Evolutionary conservation across 805 yeast genomes (phyloP), one percentile per base, ranked within the genome.

Genomic region (Spathaspora girioi): DNA sequence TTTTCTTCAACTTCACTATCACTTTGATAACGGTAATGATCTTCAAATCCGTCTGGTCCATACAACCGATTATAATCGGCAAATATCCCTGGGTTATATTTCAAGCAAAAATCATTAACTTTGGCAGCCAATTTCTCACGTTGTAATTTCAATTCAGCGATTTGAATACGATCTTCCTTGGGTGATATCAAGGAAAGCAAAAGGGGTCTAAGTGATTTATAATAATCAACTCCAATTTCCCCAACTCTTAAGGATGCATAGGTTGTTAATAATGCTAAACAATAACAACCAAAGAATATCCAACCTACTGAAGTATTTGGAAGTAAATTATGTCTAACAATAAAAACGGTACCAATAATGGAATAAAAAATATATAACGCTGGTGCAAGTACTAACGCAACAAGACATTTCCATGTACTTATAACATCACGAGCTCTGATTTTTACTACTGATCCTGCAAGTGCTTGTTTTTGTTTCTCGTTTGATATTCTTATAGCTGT

Each of bases 321-420:
- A 18, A 45, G 40, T 11, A 29, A 14, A 14, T 27, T 29, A 35
- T 45, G 29, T 9, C n/a, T 45, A 26, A 51, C 43, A 56, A 46
- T n/a, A 51, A 51, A 29, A 7, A 62, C 23, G 1, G 71, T 67
- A 3, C 72, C 75, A 31, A 70, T 56, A 9, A 68, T 56, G 2
- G 76, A 71, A 58, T 70, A 73, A 45, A 73, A 69, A 3, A 69
- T 65, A 54, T 73, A 73, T 20, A 73, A 62, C 35, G 64, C 59
- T 4, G 78, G 78, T 1, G 78, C 78, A 32, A 71, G 56, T 0
- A 66, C 72, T 46, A 73, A 59, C 0, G 77, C 77, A 32, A 73
- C 77, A 29, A 73, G 55, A 15, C 71, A 71, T 54, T 73, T 73
- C 78, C 78, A 73, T 1, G 77, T 69, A 6, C 73, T 69, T 45